Evolutionary conservation across 495 filamentous ascomycete genomes (phyloP).

Genomic region (Penicillium atrosanguineum): DNA sequence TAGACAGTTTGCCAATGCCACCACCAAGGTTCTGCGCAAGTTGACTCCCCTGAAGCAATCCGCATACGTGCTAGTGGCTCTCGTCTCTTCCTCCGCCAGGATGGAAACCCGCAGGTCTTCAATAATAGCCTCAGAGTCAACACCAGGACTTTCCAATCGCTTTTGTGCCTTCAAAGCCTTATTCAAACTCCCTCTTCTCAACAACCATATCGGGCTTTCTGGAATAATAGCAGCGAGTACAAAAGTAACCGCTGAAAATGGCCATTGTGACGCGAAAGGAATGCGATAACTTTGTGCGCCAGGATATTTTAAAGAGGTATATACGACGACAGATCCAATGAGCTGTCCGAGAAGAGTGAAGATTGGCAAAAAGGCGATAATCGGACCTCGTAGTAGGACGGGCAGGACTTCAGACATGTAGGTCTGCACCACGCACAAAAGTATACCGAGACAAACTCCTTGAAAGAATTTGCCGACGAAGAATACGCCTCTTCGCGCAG

Average conservation of each 20-base stretch:
- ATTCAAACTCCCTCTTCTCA: slow-evolving; percentile 8
- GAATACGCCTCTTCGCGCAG: slow-evolving; percentile 29
- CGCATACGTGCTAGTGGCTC: slow-evolving; percentile 24
- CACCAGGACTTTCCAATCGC: slow-evolving; percentile 12
- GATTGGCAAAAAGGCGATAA: slow-evolving; percentile 43
- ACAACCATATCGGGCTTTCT: slow-evolving; percentile 23
- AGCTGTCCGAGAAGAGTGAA: slow-evolving; percentile 47
- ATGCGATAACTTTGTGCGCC: slow-evolving; percentile 23
- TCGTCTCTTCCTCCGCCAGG: slow-evolving; percentile 22
- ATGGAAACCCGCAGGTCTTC: slow-evolving; percentile 24
- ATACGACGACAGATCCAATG: slow-evolving; percentile 41
- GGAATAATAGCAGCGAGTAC: slow-evolving; percentile 14
- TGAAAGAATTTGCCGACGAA: slow-evolving; percentile 36
- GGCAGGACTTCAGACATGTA: slow-evolving; percentile 49
- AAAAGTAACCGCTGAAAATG: slow-evolving; percentile 26
- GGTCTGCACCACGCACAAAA: slow-evolving; percentile 42
- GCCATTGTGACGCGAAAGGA: slow-evolving; percentile 35
- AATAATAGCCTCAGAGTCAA: slow-evolving; percentile 15
- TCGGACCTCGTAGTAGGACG: slow-evolving; percentile 37
- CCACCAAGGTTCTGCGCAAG: slow-evolving; percentile 45
- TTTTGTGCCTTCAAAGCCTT: slow-evolving; percentile 16
- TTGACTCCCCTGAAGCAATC: slow-evolving; percentile 48
- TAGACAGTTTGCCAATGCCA: slow-evolving; percentile 34
- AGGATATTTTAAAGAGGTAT: slow-evolving; percentile 16
- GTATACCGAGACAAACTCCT: slow-evolving; percentile 40